These are phyloP conservation scores for Talaromyces verruculosus DNA, from an alignment of 2,329 filamentous ascomycete genomes.

Conservation along the genomic window DNA sequence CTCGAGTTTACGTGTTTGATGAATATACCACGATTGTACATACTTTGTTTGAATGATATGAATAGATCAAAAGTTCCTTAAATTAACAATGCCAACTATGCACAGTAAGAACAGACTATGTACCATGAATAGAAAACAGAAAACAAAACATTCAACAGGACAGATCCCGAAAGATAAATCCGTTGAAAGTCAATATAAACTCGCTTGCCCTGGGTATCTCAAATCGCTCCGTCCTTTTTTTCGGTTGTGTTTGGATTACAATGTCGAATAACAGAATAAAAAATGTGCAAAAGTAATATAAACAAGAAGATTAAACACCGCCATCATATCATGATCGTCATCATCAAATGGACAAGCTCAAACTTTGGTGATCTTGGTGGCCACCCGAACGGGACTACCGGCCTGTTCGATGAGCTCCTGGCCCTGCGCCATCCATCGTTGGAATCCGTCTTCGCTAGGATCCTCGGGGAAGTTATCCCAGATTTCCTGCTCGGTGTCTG, in stretches of 20 bases:
- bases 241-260: neutral
- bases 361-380: slow-evolving; percentile 19
- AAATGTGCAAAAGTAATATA: slow-evolving; percentile 1
- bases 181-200: slow-evolving; percentile 22
- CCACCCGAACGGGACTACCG: slow-evolving; percentile 35
- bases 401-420: slow-evolving; percentile 42
- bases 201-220: slow-evolving; percentile 38
- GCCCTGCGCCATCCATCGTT: slow-evolving; percentile 43
- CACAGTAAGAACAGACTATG: slow-evolving; percentile 8
- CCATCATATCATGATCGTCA: slow-evolving; percentile 3
- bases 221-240: slow-evolving; percentile 16
- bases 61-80: neutral
- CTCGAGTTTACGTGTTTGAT: neutral
- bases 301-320: neutral
- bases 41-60: neutral
- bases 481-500: slow-evolving; percentile 41
- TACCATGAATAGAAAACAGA: slow-evolving; percentile 5
- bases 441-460: slow-evolving; percentile 42
- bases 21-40: slow-evolving; percentile 5
- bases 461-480: slow-evolving; percentile 47
- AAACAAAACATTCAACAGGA: neutral
- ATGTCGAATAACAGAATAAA: neutral
- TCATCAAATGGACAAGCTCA: slow-evolving; percentile 10
- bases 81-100: neutral
- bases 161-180: neutral